Percentiles rank a stretch among this genome's conserved stretches.
Conservation (phyloP, 352 stramenopile genomes). For the Phytophthora nicotianae region DNA sequence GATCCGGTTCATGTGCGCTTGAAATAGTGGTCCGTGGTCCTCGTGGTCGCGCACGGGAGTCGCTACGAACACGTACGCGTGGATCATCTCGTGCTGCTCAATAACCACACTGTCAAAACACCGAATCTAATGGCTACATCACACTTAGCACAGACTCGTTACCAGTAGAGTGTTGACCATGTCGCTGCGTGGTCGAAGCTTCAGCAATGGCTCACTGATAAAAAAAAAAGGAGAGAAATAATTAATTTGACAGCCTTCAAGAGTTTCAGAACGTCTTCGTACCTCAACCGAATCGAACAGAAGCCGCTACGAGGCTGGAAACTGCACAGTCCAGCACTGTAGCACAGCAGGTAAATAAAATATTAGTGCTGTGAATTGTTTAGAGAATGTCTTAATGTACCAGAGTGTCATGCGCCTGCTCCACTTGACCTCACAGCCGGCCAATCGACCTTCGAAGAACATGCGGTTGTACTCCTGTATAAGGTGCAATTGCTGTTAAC, state of each 20-base stretch:
- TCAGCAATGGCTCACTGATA: conserved; percentile 76
- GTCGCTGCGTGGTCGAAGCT: conserved; percentile 80
- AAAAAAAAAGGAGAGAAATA: background rate
- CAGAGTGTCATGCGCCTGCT: conserved; percentile 91
- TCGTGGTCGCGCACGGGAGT: conserved; percentile 81
- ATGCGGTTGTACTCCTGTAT: conserved; percentile 79
- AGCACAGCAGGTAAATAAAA: background rate
- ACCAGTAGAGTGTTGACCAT: conserved; percentile 89
- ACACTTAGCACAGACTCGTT: background rate
- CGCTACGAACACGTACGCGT: conserved; percentile 88
- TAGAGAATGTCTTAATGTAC: conserved; percentile 27
- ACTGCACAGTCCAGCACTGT: conserved; percentile 78
- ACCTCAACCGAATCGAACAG: conserved; percentile 87
- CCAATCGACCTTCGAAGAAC: conserved; percentile 84
- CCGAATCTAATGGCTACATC: background rate
- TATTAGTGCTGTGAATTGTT: background rate
- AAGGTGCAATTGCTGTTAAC: background rate
- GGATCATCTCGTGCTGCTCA: conserved; percentile 90
- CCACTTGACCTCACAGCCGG: conserved; percentile 88
- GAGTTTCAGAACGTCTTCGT: background rate
- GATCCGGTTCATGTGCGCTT: conserved; percentile 83
- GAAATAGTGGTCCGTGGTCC: conserved; percentile 85
- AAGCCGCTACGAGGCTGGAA: conserved; percentile 78
- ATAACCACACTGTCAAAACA: conserved; percentile 3
- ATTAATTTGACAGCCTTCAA: background rate